Percentiles rank a stretch among this genome's conserved stretches.
These are phyloP conservation scores for Anthoceros angustus DNA, from an alignment of 225 moss, liverwort and hornwort species.

Conservation along the genomic window DNA sequence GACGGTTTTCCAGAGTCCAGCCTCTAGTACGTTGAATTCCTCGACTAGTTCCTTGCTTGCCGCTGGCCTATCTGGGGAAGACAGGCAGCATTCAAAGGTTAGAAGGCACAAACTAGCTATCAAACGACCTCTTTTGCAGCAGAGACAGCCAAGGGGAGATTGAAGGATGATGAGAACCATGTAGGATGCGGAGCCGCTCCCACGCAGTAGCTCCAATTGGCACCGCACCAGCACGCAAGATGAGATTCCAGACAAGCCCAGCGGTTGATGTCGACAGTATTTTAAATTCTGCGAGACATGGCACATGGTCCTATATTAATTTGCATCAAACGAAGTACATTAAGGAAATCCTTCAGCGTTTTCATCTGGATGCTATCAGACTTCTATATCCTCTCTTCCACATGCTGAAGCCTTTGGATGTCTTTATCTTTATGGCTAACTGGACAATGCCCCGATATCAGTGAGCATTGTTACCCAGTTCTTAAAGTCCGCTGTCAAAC, in stretches of 20 bases:
- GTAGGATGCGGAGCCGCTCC: constrained; percentile 78
- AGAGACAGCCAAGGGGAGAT: background rate
- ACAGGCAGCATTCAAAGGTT: background rate
- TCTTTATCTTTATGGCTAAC: too few relatives aligned
- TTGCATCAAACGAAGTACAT: too few relatives aligned
- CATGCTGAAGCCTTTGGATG: too few relatives aligned
- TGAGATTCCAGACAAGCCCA: constrained; percentile 67
- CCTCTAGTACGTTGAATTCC: constrained; percentile 84
- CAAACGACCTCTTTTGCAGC: background rate
- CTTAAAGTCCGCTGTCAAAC: too few relatives aligned
- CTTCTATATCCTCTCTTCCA: too few relatives aligned
- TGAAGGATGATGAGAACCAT: constrained; percentile 27
- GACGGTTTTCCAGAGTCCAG: constrained; percentile 77
- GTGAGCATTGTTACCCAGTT: too few relatives aligned
- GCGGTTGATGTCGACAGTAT: constrained; percentile 77
- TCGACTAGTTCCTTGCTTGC: constrained; percentile 66
- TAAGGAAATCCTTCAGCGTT: too few relatives aligned
- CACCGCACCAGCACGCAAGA: constrained; percentile 58
- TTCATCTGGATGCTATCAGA: too few relatives aligned
- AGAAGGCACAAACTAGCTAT: background rate
- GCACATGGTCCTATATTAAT: too few relatives aligned
- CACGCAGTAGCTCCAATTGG: constrained; percentile 78
- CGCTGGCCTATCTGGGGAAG: constrained; percentile 54
- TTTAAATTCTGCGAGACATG: too few relatives aligned
- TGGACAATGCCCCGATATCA: too few relatives aligned